Percentiles rank a stretch among this genome's conserved stretches.
Evolutionary conservation across 768 basidiomycete species (phyloP).

Genomic region (Porpolomopsis calyptriformis): DNA sequence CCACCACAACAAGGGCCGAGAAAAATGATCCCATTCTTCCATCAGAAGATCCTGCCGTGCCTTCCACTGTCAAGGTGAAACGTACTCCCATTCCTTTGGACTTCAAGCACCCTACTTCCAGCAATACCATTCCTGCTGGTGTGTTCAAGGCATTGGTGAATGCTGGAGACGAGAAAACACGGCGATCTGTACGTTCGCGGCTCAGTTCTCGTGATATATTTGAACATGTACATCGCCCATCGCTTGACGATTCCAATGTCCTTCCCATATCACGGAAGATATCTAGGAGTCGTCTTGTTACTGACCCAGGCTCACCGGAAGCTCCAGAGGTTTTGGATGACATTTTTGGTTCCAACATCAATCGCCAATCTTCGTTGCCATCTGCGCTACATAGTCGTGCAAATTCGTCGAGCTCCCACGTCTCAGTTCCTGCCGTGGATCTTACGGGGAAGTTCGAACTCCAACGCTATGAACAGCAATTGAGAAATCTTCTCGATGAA

Average conservation of each 20-base stretch:
- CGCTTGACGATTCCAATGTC: slow-evolving; percentile 67
- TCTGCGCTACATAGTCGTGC: slow-evolving; percentile 39
- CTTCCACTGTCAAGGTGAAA: slow-evolving; percentile 30
- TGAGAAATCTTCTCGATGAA: slow-evolving; percentile 59
- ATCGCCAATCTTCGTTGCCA: slow-evolving; percentile 49
- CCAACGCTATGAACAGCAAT: slow-evolving; percentile 44
- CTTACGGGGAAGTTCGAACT: slow-evolving; percentile 47
- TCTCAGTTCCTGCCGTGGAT: slow-evolving; percentile 36
- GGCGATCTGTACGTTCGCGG: slow-evolving; percentile 64
- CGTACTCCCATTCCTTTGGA: slow-evolving; percentile 71
- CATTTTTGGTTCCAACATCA: slow-evolving; percentile 29
- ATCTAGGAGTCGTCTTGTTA: slow-evolving; percentile 44
- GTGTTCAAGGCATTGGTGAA: slow-evolving; percentile 71
- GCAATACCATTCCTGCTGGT: slow-evolving; percentile 75
- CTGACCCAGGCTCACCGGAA: slow-evolving; percentile 40
- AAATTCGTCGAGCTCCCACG: slow-evolving; percentile 32
- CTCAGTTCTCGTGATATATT: slow-evolving; percentile 65
- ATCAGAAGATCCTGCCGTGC: slow-evolving; percentile 17
- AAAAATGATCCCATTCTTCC: slow-evolving; percentile 17
- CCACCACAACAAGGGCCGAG: slow-evolving; percentile 26
- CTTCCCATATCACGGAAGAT: slow-evolving; percentile 56
- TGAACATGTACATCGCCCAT: slow-evolving; percentile 56
- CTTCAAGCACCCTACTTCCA: slow-evolving; percentile 44
- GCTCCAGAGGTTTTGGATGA: slow-evolving; percentile 23
- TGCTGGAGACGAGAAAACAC: slow-evolving; percentile 52